A percentile compares a stretch with the other conserved stretches of the same genome.
Evolutionary conservation across 225 moss, liverwort and hornwort species (phyloP).

Genomic region (Neckera pumila): DNA sequence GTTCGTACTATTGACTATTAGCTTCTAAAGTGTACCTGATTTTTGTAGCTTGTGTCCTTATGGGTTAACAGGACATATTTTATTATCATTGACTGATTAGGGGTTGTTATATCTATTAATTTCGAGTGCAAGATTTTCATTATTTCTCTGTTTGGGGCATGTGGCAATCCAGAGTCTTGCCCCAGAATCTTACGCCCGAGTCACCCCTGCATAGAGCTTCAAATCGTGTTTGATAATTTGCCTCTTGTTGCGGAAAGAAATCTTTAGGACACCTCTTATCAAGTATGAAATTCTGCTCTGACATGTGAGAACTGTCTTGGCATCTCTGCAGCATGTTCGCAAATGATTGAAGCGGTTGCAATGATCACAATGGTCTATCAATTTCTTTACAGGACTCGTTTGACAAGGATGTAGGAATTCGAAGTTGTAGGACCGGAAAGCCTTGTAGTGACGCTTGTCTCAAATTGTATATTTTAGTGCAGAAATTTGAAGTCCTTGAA

Average conservation of each 20-base stretch:
- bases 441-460: background rate
- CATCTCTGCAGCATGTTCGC: background rate
- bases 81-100: background rate
- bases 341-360: background rate
- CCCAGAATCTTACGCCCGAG: background rate
- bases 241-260: background rate
- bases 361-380: background rate
- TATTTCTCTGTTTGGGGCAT: background rate
- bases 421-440: background rate
- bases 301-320: background rate
- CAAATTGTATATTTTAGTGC: background rate
- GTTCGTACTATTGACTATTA: background rate
- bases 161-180: background rate
- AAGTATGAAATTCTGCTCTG: background rate
- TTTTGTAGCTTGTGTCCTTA: background rate
- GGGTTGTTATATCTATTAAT: background rate
- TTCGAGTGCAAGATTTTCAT: background rate
- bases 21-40: background rate
- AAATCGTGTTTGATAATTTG: background rate
- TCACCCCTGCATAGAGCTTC: background rate
- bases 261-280: background rate
- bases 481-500: background rate
- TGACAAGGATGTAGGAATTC: background rate
- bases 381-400: background rate
- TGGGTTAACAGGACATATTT: background rate